Conservation (phyloP, 2,329 filamentous ascomycete genomes). For the Colletotrichum trifolii region DNA sequence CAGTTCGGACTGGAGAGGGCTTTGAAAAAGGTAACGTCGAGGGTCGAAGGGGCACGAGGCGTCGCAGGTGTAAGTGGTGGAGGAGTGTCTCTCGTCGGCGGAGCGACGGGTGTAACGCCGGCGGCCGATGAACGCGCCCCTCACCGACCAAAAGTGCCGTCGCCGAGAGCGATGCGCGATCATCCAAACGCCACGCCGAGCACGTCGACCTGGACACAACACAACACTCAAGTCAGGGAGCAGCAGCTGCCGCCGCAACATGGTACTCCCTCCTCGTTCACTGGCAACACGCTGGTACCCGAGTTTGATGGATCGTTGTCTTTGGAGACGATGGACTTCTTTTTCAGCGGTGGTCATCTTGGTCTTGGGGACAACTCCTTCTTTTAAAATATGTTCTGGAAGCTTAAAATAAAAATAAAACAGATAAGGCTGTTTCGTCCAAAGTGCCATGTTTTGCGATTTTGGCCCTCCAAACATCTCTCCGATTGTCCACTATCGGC, state of each 20-base stretch:
- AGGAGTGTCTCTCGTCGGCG: not conserved
- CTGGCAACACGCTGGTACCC: slow-evolving; percentile 14
- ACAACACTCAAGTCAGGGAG: slow-evolving; percentile 4
- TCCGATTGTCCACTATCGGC: not conserved
- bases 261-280: slow-evolving; percentile 19
- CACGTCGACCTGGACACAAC: slow-evolving; percentile 14
- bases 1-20: slow-evolving; percentile 33
- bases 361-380: slow-evolving; percentile 33
- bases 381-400: slow-evolving; percentile 22
- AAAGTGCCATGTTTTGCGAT: not conserved
- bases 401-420: too few relatives aligned
- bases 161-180: slow-evolving; percentile 1
- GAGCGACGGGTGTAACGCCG: not conserved
- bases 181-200: not conserved
- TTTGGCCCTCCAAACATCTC: too few relatives aligned
- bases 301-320: slow-evolving; percentile 28
- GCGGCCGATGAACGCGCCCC: slow-evolving; percentile 4
- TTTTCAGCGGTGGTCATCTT: slow-evolving; percentile 33
- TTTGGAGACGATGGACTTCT: slow-evolving; percentile 32
- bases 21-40: slow-evolving; percentile 27
- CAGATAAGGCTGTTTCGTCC: not conserved
- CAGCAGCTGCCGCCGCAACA: slow-evolving; percentile 13
- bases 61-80: not conserved
- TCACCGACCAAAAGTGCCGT: slow-evolving; percentile 5
- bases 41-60: slow-evolving; percentile 11